phyloP scores from a whole-genome alignment of 495 filamentous ascomycete species.

The Xylaria venustula region DNA sequence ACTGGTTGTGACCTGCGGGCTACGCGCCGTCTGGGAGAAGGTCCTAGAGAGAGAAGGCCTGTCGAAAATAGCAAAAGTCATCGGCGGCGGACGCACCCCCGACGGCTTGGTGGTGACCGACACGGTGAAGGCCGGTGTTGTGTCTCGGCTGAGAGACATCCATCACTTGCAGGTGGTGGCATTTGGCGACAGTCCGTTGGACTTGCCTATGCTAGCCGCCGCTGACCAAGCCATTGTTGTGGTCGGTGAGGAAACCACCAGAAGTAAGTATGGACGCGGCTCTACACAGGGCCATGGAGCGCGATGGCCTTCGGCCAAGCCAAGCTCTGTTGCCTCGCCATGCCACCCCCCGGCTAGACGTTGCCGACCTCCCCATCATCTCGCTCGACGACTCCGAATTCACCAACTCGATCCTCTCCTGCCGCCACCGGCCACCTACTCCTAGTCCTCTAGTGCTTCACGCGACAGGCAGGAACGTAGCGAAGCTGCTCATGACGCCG shows the following conservation, averaged over 20 bases:
- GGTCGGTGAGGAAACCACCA: constrained; percentile 47
- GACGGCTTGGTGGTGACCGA: constrained; percentile 55
- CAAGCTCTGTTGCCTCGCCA: constrained; percentile 50
- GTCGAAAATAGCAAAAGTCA: constrained; percentile 43
- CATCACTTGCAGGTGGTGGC: constrained; percentile 51
- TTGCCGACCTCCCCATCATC: constrained; percentile 33
- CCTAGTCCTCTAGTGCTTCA: constrained; percentile 28
- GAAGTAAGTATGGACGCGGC: constrained; percentile 59
- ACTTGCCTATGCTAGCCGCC: constrained; percentile 56
- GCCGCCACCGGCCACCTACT: background rate
- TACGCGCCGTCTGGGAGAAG: constrained; percentile 56
- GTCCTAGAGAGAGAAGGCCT: constrained; percentile 51
- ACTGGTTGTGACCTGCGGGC: constrained; percentile 58
- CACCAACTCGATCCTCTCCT: constrained; percentile 34
- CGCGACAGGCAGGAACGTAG: constrained; percentile 42
- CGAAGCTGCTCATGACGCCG: constrained; percentile 58
- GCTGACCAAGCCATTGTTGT: constrained; percentile 60
- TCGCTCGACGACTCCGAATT: constrained; percentile 37
- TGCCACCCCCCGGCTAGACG: constrained; percentile 46
- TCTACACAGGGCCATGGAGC: constrained; percentile 45
- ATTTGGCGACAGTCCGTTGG: constrained; percentile 63
- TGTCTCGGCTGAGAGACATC: constrained; percentile 35
- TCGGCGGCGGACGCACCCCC: constrained; percentile 54
- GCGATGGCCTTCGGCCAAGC: constrained; percentile 37
- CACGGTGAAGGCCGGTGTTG: constrained; percentile 50